Percentiles rank a stretch among this genome's conserved stretches.
phyloP scores from a whole-genome alignment of 345 rosid genomes.

The Sisymbrium irio region DNA sequence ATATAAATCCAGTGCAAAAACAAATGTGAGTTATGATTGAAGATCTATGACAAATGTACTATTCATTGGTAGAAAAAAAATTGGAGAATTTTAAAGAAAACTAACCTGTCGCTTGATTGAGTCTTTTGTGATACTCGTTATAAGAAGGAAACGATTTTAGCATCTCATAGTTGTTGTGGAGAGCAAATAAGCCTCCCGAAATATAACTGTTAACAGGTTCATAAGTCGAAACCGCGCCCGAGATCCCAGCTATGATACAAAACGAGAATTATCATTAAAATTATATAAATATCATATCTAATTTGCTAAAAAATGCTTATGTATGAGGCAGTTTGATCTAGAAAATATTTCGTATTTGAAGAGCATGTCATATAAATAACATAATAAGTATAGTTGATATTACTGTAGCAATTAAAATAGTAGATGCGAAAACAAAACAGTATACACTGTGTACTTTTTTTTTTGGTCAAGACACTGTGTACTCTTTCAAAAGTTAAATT shows the following conservation, averaged over 20 bases:
- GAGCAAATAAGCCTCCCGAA: neutral
- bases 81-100: neutral
- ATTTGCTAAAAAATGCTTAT: neutral
- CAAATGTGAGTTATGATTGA: neutral
- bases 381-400: neutral
- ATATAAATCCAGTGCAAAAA: too few relatives aligned
- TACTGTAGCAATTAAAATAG: neutral
- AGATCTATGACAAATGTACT: neutral
- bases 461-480: too few relatives aligned
- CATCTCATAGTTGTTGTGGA: constrained; percentile 12
- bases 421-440: too few relatives aligned
- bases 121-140: constrained; percentile 15
- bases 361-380: neutral
- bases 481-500: neutral
- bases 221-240: constrained; percentile 4
- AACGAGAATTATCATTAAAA: neutral
- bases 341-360: neutral
- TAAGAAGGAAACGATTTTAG: constrained; percentile 13
- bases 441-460: too few relatives aligned
- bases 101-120: constrained; percentile 17
- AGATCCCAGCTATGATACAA: neutral
- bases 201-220: constrained; percentile 3
- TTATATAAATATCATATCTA: neutral
- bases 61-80: neutral
- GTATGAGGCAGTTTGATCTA: neutral